These are phyloP conservation scores for Fusarium pseudograminearum DNA, from an alignment of 2,329 filamentous ascomycete species.

Conservation along the genomic window DNA sequence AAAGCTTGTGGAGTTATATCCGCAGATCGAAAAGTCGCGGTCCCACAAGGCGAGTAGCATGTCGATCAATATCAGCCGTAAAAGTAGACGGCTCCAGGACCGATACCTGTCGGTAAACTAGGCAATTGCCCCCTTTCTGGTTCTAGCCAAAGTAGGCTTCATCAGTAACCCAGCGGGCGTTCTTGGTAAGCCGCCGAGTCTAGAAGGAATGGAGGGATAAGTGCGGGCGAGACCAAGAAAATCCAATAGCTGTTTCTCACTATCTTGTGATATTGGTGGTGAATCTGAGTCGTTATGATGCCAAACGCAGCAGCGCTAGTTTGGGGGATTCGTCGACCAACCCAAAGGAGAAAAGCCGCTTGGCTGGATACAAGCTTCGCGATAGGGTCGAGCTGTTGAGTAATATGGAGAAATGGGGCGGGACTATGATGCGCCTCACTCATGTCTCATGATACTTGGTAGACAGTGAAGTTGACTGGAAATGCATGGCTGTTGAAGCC, in stretches of 20 bases:
- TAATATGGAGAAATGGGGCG: conserved; percentile 32
- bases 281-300: conserved; percentile 21
- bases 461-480: conserved; percentile 52
- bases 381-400: conserved; percentile 22
- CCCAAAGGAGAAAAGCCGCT: conserved; percentile 34
- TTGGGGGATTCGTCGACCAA: conserved; percentile 24
- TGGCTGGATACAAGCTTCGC: conserved; percentile 30
- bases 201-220: neutral
- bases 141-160: neutral
- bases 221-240: conserved; percentile 3
- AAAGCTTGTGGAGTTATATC: neutral
- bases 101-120: conserved; percentile 4
- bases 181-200: conserved; percentile 12
- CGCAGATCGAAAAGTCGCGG: neutral
- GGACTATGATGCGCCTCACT: conserved; percentile 6
- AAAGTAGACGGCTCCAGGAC: neutral
- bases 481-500: conserved; percentile 46
- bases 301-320: conserved; percentile 34
- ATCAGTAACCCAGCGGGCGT: conserved; percentile 1
- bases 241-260: conserved; percentile 4
- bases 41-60: neutral
- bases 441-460: conserved; percentile 50
- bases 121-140: neutral
- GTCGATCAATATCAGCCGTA: conserved; percentile 15
- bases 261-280: conserved; percentile 23